Conservation (phyloP, 208 protist genomes). For the Crithidia bombi region DNA sequence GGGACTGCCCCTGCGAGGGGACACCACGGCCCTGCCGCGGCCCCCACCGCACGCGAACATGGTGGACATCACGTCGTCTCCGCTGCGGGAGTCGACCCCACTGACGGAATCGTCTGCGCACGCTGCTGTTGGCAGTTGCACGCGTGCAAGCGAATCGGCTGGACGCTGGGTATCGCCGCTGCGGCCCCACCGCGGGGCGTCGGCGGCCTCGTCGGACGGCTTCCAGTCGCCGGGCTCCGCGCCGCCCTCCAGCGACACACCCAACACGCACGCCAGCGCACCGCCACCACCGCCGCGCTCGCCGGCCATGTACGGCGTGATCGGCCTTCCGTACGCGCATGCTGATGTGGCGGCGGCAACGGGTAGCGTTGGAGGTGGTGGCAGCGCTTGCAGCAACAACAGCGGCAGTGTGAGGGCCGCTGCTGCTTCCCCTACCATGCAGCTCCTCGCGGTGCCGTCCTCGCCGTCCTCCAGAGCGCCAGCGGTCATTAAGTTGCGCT, state of each 20-base stretch:
- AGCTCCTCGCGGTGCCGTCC: constrained; percentile 6
- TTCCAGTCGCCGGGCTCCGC: constrained; percentile 12
- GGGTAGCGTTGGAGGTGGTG: background rate
- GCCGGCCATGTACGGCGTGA: constrained; percentile 41
- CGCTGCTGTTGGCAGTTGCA: background rate
- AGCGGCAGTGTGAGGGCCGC: background rate
- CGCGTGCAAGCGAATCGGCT: background rate
- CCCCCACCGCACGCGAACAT: constrained; percentile 9
- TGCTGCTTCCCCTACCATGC: background rate
- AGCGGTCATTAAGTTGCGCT: constrained; percentile 1
- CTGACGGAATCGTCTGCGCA: background rate
- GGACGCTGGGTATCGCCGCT: constrained; percentile 8
- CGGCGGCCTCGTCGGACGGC: background rate
- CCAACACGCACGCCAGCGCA: constrained; percentile 8
- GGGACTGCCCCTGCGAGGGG: background rate
- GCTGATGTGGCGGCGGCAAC: background rate
- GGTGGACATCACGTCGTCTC: background rate
- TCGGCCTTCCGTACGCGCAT: constrained; percentile 27
- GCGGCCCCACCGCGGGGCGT: constrained; percentile 12
- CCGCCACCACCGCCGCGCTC: background rate
- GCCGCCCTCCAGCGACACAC: constrained; percentile 6
- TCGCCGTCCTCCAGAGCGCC: constrained; percentile 5
- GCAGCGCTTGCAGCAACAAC: background rate
- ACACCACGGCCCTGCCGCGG: background rate
- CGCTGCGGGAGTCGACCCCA: background rate